phyloP scores from a whole-genome alignment of 768 basidiomycete genomes.

The Boletus pseudopeckii region DNA sequence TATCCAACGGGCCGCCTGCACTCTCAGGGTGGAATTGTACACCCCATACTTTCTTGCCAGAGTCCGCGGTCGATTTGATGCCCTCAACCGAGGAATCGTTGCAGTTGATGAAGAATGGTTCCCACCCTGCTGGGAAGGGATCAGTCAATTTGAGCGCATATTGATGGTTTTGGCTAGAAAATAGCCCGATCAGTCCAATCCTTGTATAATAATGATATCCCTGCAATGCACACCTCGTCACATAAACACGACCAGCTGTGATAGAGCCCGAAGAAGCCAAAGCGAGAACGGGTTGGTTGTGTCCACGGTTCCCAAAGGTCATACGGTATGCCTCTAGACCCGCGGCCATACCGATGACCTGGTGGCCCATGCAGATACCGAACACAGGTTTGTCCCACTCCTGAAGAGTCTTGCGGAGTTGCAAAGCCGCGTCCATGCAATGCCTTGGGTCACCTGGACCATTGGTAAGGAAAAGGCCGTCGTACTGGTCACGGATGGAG shows the following conservation, averaged over 20 bases:
- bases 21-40: slow-evolving; percentile 99
- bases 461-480: slow-evolving; percentile 94
- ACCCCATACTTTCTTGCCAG: slow-evolving; percentile 92
- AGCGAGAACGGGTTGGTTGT: slow-evolving; percentile 97
- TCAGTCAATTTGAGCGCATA: slow-evolving; percentile 94
- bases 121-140: slow-evolving; percentile 96
- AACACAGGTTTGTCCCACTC: slow-evolving; percentile 96
- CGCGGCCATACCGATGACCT: slow-evolving; percentile 96
- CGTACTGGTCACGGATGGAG: slow-evolving; percentile 80
- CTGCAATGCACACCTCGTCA: slow-evolving; percentile 64
- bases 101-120: slow-evolving; percentile 99
- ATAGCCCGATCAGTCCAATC: slow-evolving; percentile 3
- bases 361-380: slow-evolving; percentile 99
- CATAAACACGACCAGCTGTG: slow-evolving; percentile 94
- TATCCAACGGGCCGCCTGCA: slow-evolving; percentile 96
- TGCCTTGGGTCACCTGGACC: slow-evolving; percentile 93
- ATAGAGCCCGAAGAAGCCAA: slow-evolving; percentile 92
- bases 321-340: slow-evolving; percentile 96
- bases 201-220: background rate
- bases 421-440: slow-evolving; percentile 79
- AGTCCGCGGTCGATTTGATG: slow-evolving; percentile 89
- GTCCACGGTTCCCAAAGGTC: slow-evolving; percentile 99
- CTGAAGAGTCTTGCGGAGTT: slow-evolving; percentile 74
- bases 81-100: slow-evolving; percentile 99
- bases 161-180: slow-evolving; percentile 87